Percentiles rank a stretch among this genome's conserved stretches.
Conservation (phyloP, 805 yeast genomes). For the Komagataella ulmi region DNA sequence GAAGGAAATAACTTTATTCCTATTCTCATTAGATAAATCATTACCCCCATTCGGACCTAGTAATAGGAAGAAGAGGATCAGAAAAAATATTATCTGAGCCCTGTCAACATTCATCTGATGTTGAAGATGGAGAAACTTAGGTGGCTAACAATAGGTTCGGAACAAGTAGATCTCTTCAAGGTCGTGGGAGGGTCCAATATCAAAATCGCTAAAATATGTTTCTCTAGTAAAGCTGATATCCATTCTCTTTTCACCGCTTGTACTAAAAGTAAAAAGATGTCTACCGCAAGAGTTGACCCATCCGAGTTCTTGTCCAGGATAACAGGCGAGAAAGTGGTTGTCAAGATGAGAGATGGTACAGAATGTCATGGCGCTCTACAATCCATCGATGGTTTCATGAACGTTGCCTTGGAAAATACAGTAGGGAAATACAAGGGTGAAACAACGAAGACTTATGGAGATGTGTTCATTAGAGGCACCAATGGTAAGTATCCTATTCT, state of each 20-base stretch:
- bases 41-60: not conserved
- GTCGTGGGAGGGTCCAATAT: not conserved
- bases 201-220: not conserved
- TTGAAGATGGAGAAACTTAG: not conserved
- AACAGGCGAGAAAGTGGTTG: constrained; percentile 68
- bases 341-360: constrained; percentile 77
- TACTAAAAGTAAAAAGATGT: constrained; percentile 1
- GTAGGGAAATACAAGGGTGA: constrained; percentile 46
- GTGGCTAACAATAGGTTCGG: not conserved
- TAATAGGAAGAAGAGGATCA: not conserved
- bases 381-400: constrained; percentile 95
- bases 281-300: constrained; percentile 31
- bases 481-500: constrained; percentile 42
- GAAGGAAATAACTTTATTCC: constrained; percentile 13
- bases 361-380: constrained; percentile 62
- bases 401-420: constrained; percentile 73
- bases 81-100: not conserved
- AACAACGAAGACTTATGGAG: constrained; percentile 42
- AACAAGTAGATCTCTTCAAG: not conserved
- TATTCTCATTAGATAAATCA: not conserved
- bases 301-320: constrained; percentile 71
- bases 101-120: not conserved
- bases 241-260: not conserved
- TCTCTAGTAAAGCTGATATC: not conserved
- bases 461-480: constrained; percentile 79